Conservation (phyloP, 305 asterid species). For the Fraxinus sp. region DNA sequence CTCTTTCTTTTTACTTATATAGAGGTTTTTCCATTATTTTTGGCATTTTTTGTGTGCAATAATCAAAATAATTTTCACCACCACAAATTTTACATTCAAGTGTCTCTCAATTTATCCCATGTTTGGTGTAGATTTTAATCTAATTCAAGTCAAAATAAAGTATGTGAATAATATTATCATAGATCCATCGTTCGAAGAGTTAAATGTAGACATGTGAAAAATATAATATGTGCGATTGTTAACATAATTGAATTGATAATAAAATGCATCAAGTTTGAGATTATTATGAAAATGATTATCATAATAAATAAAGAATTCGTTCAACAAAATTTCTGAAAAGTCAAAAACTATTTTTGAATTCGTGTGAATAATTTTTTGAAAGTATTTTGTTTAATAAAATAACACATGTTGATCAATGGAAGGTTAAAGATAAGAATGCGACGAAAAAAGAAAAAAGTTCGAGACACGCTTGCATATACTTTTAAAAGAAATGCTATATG, state of each 20-base stretch:
- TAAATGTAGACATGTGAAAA: too few relatives aligned
- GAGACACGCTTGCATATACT: too few relatives aligned
- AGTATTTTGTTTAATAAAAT: too few relatives aligned
- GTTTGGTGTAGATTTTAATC: neutral
- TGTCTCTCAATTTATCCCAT: neutral
- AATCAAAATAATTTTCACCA: neutral
- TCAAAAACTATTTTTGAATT: too few relatives aligned
- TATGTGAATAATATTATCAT: neutral
- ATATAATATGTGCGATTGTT: neutral
- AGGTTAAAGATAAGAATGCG: too few relatives aligned
- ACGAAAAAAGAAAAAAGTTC: too few relatives aligned
- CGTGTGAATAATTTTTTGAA: neutral
- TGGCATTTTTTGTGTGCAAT: neutral
- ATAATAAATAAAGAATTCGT: too few relatives aligned
- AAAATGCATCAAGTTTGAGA: neutral
- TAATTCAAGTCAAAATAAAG: neutral
- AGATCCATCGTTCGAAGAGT: too few relatives aligned
- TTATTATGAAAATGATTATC: neutral
- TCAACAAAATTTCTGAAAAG: too few relatives aligned
- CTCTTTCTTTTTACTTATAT: neutral
- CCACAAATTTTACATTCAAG: neutral
- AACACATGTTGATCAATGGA: too few relatives aligned
- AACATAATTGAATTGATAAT: neutral
- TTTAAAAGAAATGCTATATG: too few relatives aligned
- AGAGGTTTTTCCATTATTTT: neutral